phyloP scores from a whole-genome alignment of 108 stramenopile genomes.

The Poteriospumella lacustris region DNA sequence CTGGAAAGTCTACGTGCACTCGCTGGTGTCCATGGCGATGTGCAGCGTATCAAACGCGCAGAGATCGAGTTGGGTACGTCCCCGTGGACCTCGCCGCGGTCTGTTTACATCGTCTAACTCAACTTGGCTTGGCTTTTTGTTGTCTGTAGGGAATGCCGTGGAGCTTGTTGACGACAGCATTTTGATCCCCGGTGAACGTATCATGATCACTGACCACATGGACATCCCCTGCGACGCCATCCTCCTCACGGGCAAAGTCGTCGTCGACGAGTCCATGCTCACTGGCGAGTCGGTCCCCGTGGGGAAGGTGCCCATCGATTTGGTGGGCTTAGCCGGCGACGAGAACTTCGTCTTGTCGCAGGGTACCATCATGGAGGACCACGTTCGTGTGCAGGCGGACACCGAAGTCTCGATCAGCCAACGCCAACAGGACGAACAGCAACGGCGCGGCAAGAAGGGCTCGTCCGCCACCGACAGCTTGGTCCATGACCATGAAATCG shows the following conservation, averaged over 20 bases:
- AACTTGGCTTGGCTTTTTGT: no score
- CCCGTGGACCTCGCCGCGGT: no score
- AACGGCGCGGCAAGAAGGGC: no score
- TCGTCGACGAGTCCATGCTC: slow-evolving; percentile 27
- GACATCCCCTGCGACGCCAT: slow-evolving; percentile 16
- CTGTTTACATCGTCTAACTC: no score
- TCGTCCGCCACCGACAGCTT: no score
- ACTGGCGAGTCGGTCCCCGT: slow-evolving; percentile 26
- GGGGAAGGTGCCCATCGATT: not conserved
- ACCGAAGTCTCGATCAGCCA: no score
- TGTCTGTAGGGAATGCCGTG: no score
- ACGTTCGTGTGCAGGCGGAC: not conserved
- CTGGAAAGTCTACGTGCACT: not conserved
- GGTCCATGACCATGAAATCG: no score
- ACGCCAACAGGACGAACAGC: no score
- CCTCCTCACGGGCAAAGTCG: slow-evolving; percentile 4
- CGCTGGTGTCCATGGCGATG: not conserved
- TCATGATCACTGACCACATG: not conserved
- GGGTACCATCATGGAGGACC: not conserved
- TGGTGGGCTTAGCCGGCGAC: not conserved
- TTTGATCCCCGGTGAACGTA: slow-evolving; percentile 9
- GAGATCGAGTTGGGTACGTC: no score
- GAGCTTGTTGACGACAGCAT: no score
- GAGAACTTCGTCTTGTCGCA: not conserved
- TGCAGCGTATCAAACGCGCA: not conserved